These are phyloP conservation scores for Mycena floridula DNA, from an alignment of 768 basidiomycete genomes.

Conservation along the genomic window DNA sequence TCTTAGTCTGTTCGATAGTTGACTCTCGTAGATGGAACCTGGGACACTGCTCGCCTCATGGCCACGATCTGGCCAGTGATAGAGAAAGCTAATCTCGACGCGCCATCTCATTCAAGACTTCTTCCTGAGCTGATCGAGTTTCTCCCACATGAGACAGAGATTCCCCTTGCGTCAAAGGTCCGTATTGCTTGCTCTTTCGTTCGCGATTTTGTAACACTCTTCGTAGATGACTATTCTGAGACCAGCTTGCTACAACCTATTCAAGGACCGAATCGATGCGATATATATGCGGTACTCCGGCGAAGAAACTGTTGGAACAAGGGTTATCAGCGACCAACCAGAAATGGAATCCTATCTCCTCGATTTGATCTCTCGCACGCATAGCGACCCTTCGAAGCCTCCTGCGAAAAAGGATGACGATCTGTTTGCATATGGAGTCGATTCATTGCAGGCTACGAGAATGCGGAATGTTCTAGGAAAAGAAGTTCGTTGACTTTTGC, in stretches of 20 bases:
- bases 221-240: conserved; percentile 44
- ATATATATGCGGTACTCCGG: conserved; percentile 31
- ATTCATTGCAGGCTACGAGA: conserved; percentile 47
- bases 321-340: conserved; percentile 8
- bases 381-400: too few species aligned
- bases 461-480: conserved; percentile 43
- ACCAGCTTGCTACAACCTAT: conserved; percentile 43
- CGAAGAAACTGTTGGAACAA: conserved; percentile 18
- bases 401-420: conserved; percentile 24
- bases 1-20: not conserved
- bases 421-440: conserved; percentile 42
- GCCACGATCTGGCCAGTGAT: conserved; percentile 37
- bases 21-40: not conserved
- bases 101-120: conserved; percentile 48
- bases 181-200: too few species aligned
- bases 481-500: too few species aligned
- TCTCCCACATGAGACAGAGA: conserved; percentile 38
- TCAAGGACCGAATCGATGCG: conserved; percentile 37
- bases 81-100: conserved; percentile 42
- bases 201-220: too few species aligned
- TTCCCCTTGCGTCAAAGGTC: conserved; percentile 49
- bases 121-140: conserved; percentile 44
- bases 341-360: conserved; percentile 31
- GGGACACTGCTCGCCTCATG: conserved; percentile 18
- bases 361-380: conserved; percentile 25